These are phyloP conservation scores for Leishmania tropica DNA, from an alignment of 208 protist species.

Conservation along the genomic window DNA sequence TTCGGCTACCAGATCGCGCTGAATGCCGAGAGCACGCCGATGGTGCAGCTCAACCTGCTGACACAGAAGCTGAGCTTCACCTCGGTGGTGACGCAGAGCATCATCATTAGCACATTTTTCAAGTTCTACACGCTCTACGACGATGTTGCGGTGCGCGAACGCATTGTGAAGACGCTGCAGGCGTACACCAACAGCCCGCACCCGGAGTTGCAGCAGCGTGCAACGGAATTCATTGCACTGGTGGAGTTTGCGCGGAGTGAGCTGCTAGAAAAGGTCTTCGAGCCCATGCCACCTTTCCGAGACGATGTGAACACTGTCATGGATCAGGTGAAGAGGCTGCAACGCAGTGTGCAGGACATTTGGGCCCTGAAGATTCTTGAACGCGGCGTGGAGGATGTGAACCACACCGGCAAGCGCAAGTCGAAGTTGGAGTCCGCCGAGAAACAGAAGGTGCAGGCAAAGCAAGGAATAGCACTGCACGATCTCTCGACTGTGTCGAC, in stretches of 20 bases:
- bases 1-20: constrained; percentile 97
- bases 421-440: constrained; percentile 3
- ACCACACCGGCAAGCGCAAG: constrained; percentile 10
- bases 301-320: constrained; percentile 46
- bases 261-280: constrained; percentile 73
- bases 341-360: constrained; percentile 37
- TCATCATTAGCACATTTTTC: constrained; percentile 95
- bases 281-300: constrained; percentile 72
- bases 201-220: constrained; percentile 97
- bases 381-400: constrained; percentile 18
- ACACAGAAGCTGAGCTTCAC: constrained; percentile 72
- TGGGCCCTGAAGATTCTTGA: constrained; percentile 47
- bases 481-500: constrained; percentile 97
- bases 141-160: constrained; percentile 66
- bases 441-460: constrained; percentile 52
- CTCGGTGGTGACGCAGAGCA: constrained; percentile 69
- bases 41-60: constrained; percentile 88
- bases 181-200: constrained; percentile 80
- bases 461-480: constrained; percentile 53
- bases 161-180: constrained; percentile 78
- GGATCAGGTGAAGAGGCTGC: constrained; percentile 32
- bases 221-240: constrained; percentile 94
- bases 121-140: constrained; percentile 97
- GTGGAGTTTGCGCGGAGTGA: constrained; percentile 62
- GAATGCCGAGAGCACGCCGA: constrained; percentile 76